Base-by-base conservation (phyloP, 257 asterid genomes). In the Craterostigma plantagineum region DNA sequence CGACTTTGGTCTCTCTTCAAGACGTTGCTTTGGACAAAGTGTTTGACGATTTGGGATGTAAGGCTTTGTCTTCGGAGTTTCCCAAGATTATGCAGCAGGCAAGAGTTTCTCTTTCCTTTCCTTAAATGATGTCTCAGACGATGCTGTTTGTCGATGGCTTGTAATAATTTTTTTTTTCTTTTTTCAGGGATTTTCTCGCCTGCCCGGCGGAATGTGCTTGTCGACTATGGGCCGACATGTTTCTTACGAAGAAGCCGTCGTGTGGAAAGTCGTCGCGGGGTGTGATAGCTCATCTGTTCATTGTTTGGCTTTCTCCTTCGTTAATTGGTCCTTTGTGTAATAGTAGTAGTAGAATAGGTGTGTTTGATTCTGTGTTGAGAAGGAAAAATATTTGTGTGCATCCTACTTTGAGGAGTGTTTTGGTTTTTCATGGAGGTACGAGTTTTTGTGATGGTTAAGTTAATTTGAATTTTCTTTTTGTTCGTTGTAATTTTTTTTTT, bases 141-240 rank as follows among this genome's bases (percentile, higher is more conserved):
- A 3, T 36, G 11, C n/a, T n/a, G n/a, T n/a, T n/a, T n/a, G n/a
- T n/a, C n/a, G n/a, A n/a, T n/a, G n/a, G 14, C 8, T 10, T 36
- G 12, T 36, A 36, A 10, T 36, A 23, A 1, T 36, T 12, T 36
- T 36, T 36, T 3, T 12, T 9, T 1, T 36, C 8, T n/a, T 8
- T 36, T 3, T 36, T 43, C 48, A 90, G 96, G 99, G 96, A 33
- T 77, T 62, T 14, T 61, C 90, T 0, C 73, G 63, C 63, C 59
- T 91, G 69, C 90, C 99, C 0, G 94, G 85, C 27, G 96, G 96
- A 3, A 61, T 91, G 34, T 84, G 96, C 70, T 58, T 73, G 75
- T 91, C 99, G 38, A 79, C 93, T 7, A 91, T 91, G 99, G 99
- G 99, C 3, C 91, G 99, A 4, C 94, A 77, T n/a, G 64, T 73